A percentile compares a stretch with the other conserved stretches of the same genome.
phyloP scores from a whole-genome alignment of 2,329 filamentous ascomycete genomes.

The Drechslerella coelobrocha region DNA sequence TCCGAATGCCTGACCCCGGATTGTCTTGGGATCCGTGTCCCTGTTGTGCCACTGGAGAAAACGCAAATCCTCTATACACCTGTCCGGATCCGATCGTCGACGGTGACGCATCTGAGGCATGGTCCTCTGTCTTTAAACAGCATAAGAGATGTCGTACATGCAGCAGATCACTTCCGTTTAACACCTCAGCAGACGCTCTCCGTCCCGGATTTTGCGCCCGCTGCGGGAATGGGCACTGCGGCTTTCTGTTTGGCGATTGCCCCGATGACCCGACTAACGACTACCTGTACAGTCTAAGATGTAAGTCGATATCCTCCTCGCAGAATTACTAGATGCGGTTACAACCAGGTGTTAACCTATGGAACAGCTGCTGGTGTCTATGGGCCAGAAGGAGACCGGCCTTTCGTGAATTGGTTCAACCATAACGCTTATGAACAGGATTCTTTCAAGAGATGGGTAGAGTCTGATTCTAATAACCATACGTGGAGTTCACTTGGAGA shows the following conservation, averaged over 20 bases:
- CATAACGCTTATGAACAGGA: slow-evolving; percentile 28
- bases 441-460: slow-evolving; percentile 24
- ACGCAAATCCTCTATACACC: slow-evolving; percentile 7
- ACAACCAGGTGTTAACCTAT: background rate
- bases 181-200: slow-evolving; percentile 4
- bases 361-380: slow-evolving; percentile 21
- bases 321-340: background rate
- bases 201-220: slow-evolving; percentile 18
- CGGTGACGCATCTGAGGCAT: background rate
- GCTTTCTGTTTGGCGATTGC: slow-evolving; percentile 16
- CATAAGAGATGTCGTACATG: slow-evolving; percentile 33
- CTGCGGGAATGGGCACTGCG: slow-evolving; percentile 25
- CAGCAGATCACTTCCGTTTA: slow-evolving; percentile 5
- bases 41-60: slow-evolving; percentile 19
- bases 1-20: background rate
- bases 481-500: slow-evolving; percentile 26
- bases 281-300: slow-evolving; percentile 13
- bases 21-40: slow-evolving; percentile 20
- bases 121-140: slow-evolving; percentile 5
- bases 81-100: slow-evolving; percentile 25
- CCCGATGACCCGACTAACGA: background rate
- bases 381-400: background rate
- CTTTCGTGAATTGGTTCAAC: slow-evolving; percentile 17
- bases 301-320: background rate
- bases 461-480: slow-evolving; percentile 32